Evolutionary conservation across 192 early-diverging fungal genomes (phyloP).

Genomic region (Coemansia sp.): DNA sequence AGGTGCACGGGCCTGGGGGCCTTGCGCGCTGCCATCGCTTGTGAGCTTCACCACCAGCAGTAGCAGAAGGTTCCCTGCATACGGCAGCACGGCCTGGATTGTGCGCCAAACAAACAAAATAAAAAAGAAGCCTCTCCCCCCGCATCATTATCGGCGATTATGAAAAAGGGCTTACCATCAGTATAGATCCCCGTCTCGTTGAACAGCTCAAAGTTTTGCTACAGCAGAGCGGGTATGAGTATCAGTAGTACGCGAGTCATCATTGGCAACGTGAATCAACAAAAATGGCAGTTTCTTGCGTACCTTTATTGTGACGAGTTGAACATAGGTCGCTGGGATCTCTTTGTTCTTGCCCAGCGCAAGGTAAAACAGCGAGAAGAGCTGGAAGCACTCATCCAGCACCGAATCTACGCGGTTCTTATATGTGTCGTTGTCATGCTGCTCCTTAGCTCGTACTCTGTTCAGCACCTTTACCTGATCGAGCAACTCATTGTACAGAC

Average conservation of each 20-base stretch:
- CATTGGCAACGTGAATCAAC: background rate
- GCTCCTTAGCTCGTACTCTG: conserved; percentile 53
- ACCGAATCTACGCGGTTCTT: conserved; percentile 69
- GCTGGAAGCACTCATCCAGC: conserved; percentile 75
- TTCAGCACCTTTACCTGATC: conserved; percentile 52
- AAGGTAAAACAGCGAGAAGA: conserved; percentile 79
- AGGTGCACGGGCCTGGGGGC: background rate
- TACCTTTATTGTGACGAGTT: conserved; percentile 74
- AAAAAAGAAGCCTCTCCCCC: background rate
- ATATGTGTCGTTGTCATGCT: conserved; percentile 57
- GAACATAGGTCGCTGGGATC: conserved; percentile 76
- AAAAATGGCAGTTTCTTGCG: background rate
- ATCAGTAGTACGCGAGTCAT: conserved; percentile 1
- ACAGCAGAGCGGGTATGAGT: conserved; percentile 12
- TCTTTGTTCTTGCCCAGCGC: conserved; percentile 76
- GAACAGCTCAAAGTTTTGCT: conserved; percentile 68
- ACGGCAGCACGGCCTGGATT: background rate
- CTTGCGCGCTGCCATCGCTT: background rate
- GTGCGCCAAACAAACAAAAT: conserved; percentile 1
- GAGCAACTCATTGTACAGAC: conserved; percentile 65
- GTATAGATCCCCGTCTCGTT: conserved; percentile 64
- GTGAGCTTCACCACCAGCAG: background rate
- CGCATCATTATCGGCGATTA: background rate
- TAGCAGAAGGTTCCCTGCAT: background rate
- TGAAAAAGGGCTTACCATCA: conserved; percentile 49